Conservation (phyloP, 2,329 filamentous ascomycete species). For the Cladosporium colombiae region DNA sequence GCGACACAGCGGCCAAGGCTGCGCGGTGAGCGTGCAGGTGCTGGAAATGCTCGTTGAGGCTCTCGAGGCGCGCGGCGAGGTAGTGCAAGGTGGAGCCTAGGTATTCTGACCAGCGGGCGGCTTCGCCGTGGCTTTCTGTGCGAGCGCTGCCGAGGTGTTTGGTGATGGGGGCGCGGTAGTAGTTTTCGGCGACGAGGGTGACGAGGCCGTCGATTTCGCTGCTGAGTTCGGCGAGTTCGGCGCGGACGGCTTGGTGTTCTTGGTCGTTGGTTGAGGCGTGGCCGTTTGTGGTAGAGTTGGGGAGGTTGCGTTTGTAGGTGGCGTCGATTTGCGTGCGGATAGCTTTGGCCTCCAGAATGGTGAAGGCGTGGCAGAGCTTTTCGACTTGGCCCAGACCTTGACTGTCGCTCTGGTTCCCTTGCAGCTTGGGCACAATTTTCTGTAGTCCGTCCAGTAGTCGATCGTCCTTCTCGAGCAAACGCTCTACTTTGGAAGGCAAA, state of each 20-base stretch:
- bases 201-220: constrained; percentile 69
- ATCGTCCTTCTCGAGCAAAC: constrained; percentile 56
- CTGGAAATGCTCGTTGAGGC: constrained; percentile 30
- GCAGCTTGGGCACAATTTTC: constrained; percentile 64
- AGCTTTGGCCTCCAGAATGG: constrained; percentile 43
- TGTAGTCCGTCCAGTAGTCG: constrained; percentile 65
- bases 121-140: constrained; percentile 38
- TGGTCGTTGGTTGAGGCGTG: constrained; percentile 54
- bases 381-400: constrained; percentile 56
- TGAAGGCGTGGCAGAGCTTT: constrained; percentile 53
- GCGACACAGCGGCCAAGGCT: constrained; percentile 28
- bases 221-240: constrained; percentile 69
- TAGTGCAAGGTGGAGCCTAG: constrained; percentile 45
- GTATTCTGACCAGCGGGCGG: constrained; percentile 46
- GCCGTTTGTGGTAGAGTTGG: neutral
- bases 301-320: constrained; percentile 45
- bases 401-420: constrained; percentile 49
- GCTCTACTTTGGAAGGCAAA: constrained; percentile 55
- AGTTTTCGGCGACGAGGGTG: constrained; percentile 70
- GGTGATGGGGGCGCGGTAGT: constrained; percentile 64
- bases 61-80: constrained; percentile 39
- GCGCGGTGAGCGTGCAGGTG: constrained; percentile 32
- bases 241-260: constrained; percentile 51
- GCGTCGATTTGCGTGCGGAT: constrained; percentile 51
- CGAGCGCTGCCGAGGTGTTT: constrained; percentile 40